These are phyloP conservation scores for Metschnikowia reukaufii DNA, from an alignment of 805 yeast species.

Conservation along the genomic window DNA sequence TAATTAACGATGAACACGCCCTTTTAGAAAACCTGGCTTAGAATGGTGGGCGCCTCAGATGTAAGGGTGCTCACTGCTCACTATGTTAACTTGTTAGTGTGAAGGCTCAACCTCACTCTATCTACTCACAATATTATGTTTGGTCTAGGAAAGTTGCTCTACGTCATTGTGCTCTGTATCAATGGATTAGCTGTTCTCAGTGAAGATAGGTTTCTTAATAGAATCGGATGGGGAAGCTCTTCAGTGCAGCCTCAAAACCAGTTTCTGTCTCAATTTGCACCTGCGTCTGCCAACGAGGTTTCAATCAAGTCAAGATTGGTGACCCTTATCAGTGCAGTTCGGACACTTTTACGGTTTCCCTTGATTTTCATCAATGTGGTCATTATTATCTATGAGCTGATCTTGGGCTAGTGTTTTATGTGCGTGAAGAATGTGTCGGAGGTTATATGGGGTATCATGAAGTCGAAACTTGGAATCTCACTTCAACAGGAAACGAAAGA, in stretches of 20 bases:
- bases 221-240: slow-evolving; percentile 45
- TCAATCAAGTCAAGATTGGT: slow-evolving; percentile 60
- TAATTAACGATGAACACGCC: not conserved
- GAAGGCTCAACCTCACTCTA: not conserved
- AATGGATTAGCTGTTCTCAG: slow-evolving; percentile 77
- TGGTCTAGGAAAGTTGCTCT: slow-evolving; percentile 60
- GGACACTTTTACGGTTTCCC: slow-evolving; percentile 75
- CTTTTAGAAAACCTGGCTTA: not conserved
- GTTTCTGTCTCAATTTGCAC: slow-evolving; percentile 36
- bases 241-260: slow-evolving; percentile 18
- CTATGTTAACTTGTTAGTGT: not conserved
- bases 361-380: slow-evolving; percentile 64
- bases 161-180: slow-evolving; percentile 57
- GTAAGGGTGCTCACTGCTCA: slow-evolving; percentile 9
- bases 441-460: too few species aligned
- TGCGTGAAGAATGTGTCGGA: too few species aligned
- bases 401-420: slow-evolving; percentile 63
- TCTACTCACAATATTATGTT: slow-evolving; percentile 38
- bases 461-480: too few species aligned
- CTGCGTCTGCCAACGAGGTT: slow-evolving; percentile 38
- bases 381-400: slow-evolving; percentile 67
- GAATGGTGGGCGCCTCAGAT: slow-evolving; percentile 1
- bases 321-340: slow-evolving; percentile 67
- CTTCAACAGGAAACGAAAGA: too few species aligned
- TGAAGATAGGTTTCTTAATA: slow-evolving; percentile 74